phyloP scores from a whole-genome alignment of 2,329 filamentous ascomycete genomes.

The Apiospora aurea region DNA sequence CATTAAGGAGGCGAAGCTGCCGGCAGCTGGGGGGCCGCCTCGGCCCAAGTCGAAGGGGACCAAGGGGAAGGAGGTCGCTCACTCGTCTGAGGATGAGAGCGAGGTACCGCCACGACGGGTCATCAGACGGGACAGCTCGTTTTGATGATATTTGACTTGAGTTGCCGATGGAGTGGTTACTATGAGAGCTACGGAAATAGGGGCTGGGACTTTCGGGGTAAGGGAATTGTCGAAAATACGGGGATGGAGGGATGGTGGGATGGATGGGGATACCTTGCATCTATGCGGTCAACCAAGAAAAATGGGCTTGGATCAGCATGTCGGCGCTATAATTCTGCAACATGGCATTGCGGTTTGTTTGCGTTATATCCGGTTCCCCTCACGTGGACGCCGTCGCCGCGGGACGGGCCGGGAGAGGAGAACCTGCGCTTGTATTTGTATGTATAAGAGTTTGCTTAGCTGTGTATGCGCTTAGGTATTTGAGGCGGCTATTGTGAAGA shows the following conservation, averaged over 20 bases:
- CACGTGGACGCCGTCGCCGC: neutral
- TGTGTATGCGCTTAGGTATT: neutral
- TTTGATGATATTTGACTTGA: slow-evolving; percentile 37
- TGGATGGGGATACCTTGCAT: slow-evolving; percentile 22
- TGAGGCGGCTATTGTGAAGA: neutral
- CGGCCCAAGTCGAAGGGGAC: slow-evolving; percentile 45
- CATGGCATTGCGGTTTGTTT: slow-evolving; percentile 3
- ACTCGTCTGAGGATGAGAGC: slow-evolving; percentile 46
- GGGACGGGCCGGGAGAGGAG: neutral
- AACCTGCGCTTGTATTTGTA: slow-evolving; percentile 1
- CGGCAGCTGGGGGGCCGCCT: slow-evolving; percentile 31
- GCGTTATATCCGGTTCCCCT: neutral
- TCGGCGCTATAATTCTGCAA: slow-evolving; percentile 10
- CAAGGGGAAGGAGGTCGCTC: slow-evolving; percentile 56
- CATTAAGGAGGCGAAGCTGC: slow-evolving; percentile 49
- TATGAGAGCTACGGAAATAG: neutral
- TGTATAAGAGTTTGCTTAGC: neutral
- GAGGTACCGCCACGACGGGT: slow-evolving; percentile 39
- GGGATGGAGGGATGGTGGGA: neutral
- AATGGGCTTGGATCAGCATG: slow-evolving; percentile 14
- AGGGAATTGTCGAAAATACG: neutral
- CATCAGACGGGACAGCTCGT: slow-evolving; percentile 50
- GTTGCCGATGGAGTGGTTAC: neutral
- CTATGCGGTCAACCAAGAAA: slow-evolving; percentile 7
- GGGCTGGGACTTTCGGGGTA: neutral